Evolutionary conservation across 2,329 filamentous ascomycete species (phyloP).

Genomic region (Aureobasidium sp.): DNA sequence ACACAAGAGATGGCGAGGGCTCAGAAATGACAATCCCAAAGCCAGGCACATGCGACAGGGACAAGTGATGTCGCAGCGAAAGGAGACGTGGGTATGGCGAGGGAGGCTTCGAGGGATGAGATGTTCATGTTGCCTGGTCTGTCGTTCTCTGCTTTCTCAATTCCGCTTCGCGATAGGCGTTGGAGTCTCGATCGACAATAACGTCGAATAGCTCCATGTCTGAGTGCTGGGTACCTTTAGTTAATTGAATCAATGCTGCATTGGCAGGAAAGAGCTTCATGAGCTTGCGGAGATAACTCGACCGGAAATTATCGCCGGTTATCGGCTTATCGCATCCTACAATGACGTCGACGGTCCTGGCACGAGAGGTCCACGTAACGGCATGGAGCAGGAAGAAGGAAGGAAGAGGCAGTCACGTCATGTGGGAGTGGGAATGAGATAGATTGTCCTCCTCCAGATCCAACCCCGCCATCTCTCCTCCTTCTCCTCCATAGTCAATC

Average conservation of each 20-base stretch:
- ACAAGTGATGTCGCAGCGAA: too few relatives aligned
- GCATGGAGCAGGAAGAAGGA: not conserved
- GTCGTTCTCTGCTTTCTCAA: not conserved
- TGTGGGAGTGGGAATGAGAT: not conserved
- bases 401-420: not conserved
- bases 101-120: not conserved
- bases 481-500: not conserved
- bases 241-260: not conserved
- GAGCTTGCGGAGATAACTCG: not conserved
- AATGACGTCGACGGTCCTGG: not conserved
- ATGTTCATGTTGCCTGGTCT: constrained; percentile 12
- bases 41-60: not conserved
- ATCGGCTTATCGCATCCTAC: constrained; percentile 3
- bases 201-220: not conserved
- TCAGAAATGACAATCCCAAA: not conserved
- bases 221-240: not conserved
- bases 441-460: not conserved
- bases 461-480: constrained; percentile 4
- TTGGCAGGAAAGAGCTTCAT: not conserved
- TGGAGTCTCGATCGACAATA: not conserved
- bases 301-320: not conserved
- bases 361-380: not conserved
- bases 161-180: not conserved
- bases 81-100: not conserved
- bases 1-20: constrained; percentile 8